Base-by-base conservation (phyloP, 2,329 filamentous ascomycete genomes). In the Aspergillus fumigatus region DNA sequence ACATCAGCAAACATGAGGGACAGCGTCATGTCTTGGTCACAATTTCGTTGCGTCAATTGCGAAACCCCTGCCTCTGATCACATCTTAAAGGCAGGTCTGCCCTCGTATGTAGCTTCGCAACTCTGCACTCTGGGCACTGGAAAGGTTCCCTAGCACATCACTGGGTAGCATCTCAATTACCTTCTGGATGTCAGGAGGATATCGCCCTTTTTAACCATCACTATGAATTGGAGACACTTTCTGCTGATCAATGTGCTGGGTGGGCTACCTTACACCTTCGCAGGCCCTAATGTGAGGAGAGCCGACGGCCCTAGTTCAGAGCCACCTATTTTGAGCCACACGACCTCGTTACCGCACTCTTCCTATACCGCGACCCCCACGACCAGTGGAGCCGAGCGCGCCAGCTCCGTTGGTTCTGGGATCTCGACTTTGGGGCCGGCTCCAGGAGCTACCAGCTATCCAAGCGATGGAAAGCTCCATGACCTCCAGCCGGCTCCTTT, bases 401-500 rank as follows among this genome's bases (percentile, higher is more conserved):
- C 85, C 0, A 61, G 58, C 35, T 62, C 70, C 3, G 60, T 86
- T 0, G 85, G 82, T 0, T 72, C 83, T 0, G 82, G 82, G 1
- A 81, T 93, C 51, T 73, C 82, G 0, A 76, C 81, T 1, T 69
- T 82, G 0, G 84, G 85, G 10, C 80, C 86, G 0, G 80, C 82
- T 29, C 79, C 82, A 0, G 84, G 82, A 7, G 86, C 86, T 3
- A 87, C 84, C 40, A 82, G 83, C 50, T 94, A 94, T 69, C 87
- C 87, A 9, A 82, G 85, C 7, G 82, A 92, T 63, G 90, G 90
- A 11, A 69, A 81, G 55, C 83, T 92, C 1, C 83, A 89, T 54
- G 75, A 83, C n/a, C 77, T 83, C 1, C 75, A 89, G 71, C 88
- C 89, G 1, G 85, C 85, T 1, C 89, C 89, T 0, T 93, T 88